Evolutionary conservation across 495 filamentous ascomycete genomes (phyloP).

Genomic region (Durotheca rogersii): DNA sequence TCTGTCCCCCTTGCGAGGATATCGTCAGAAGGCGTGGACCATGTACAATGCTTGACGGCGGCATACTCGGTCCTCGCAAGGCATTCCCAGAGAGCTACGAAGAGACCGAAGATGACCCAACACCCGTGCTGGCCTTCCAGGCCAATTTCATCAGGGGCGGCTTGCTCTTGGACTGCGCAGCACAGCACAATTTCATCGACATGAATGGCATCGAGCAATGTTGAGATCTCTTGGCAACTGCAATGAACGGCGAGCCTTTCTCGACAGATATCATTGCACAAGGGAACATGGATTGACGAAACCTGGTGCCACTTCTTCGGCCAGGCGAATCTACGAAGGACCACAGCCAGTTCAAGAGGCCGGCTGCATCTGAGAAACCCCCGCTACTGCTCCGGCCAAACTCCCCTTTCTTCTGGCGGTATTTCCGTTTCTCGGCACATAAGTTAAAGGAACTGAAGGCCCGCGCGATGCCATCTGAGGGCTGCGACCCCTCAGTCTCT

Average conservation of each 20-base stretch:
- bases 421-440: conserved; percentile 30
- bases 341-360: conserved; percentile 33
- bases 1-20: conserved; percentile 29
- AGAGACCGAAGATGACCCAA: conserved; percentile 29
- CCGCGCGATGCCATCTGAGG: conserved; percentile 61
- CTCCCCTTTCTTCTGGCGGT: conserved; percentile 3
- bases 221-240: conserved; percentile 37
- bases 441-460: conserved; percentile 57
- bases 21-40: conserved; percentile 28
- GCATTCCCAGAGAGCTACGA: conserved; percentile 38
- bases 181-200: conserved; percentile 49
- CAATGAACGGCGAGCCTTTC: conserved; percentile 28
- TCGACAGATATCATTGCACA: conserved; percentile 23
- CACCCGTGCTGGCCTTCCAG: conserved; percentile 38
- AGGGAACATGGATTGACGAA: conserved; percentile 39
- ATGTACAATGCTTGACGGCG: conserved; percentile 34
- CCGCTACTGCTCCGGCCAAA: conserved; percentile 1
- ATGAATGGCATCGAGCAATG: conserved; percentile 41
- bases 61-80: conserved; percentile 17
- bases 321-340: conserved; percentile 35
- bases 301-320: conserved; percentile 36
- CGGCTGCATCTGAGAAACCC: conserved; percentile 6
- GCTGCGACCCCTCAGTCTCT: conserved; percentile 56
- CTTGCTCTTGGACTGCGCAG: conserved; percentile 25
- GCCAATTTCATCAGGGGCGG: conserved; percentile 40